Evolutionary conservation across 306 rosid genomes (phyloP), one percentile per base, ranked within the genome.

Genomic region (Delonix regia): DNA sequence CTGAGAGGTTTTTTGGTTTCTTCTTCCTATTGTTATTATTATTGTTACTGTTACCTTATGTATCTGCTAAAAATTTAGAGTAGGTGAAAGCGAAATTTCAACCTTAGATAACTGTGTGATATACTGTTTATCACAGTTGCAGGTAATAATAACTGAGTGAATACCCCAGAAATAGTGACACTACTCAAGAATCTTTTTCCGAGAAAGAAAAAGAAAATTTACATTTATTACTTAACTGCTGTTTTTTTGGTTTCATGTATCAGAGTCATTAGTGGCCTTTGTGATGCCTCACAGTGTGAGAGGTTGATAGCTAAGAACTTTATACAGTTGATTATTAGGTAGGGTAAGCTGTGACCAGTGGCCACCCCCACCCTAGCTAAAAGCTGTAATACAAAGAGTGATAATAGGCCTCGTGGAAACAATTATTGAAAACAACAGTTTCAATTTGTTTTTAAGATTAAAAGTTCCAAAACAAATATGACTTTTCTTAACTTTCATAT

Each of bases 11-110:
- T 16, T 19, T 11, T 63, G 14, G 13, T 10, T 8, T 73, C 16
- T 16, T 44, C 21, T 42, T 15, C 2, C 7, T 16, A 15, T 19
- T 10, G 22, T 76, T 4, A n/a, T n/a, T n/a, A n/a, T n/a, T n/a
- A n/a, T 60, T 34, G 10, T 28, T 14, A 2, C 21, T 48, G 12
- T 61, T 70, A 39, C 53, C 66, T 60, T 70, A 6, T 72, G 72
- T 62, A 45, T 75, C 45, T 70, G 73, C 39, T 55, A 72, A 38
- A 38, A 2, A 7, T 2, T 2, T 39, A 33, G 73, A 25, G 34
- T 51, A 28, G 60, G 75, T 77, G 83, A 81, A 79, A 86, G 75
- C 72, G 84, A 86, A 80, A 76, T 67, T 76, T 76, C 89, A 80
- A 57, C 84, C 59, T 76, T 74, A 45, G 48, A 76, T 65, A 42